Evolutionary conservation across 2,329 filamentous ascomycete genomes (phyloP), one percentile per base, ranked within the genome.

Genomic region (Epichloe uncinata): DNA sequence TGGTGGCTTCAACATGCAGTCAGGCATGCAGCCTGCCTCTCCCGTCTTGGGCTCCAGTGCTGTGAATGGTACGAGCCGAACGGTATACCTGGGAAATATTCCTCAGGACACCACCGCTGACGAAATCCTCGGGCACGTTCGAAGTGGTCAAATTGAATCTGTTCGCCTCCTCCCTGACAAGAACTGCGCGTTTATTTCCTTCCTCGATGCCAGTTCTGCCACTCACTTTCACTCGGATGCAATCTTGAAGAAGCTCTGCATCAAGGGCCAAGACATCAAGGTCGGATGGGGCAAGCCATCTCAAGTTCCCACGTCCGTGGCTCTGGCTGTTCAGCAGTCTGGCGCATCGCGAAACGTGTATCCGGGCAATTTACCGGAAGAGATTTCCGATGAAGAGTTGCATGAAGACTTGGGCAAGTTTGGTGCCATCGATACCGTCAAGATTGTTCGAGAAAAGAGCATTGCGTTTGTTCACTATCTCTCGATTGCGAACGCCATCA

Each of bases 181-280:
- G 87, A 98, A 97, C 77, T 98, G 93, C 64, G 93, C 93, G 52
- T 98, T 98, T 75, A 97, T 98, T 65, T 98, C 93, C 7, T 98
- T 98, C 74, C 76, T 98, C 57, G 93, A 98, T 63, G 89, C 90
- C 61, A 95, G 90, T 72, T 96, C 93, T 33, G 93, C 93, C 50
- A 97, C 91, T 20, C 93, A 98, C 67, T 98, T 98, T 73, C 93
- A 98, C 74, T 98, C 93, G 18, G 93, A 98, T 75, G 93, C 93
- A 58, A 98, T 98, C 70, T 79, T 98, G 78, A 98, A 98, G 77
- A 98, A 97, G 77, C 81, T 98, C 65, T 90, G 90, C 61, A 95
- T 98, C 73, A 90, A 95, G 70, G 91, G 91, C 26, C 93, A 97
- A 73, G 93, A 98, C 66, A 96, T 98, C 74, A 98, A 98, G 76